phyloP scores from a whole-genome alignment of 257 asterid species.

The Cordia subcordata region DNA sequence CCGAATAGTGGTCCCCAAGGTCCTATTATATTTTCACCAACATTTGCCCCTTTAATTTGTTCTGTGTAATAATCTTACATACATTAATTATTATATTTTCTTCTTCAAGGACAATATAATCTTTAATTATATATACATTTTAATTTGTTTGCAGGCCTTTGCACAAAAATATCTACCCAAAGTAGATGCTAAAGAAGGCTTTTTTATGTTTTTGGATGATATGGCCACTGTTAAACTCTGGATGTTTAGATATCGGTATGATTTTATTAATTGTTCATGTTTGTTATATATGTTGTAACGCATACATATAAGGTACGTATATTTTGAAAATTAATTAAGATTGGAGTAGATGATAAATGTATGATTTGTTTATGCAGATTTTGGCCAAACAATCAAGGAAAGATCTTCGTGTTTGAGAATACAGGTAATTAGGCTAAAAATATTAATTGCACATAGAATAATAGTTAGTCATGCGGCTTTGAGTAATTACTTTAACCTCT shows the following conservation, averaged over 20 bases:
- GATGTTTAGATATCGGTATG: slow-evolving; percentile 17
- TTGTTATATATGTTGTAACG: too few relatives aligned
- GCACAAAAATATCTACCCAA: slow-evolving; percentile 13
- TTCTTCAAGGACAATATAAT: too few relatives aligned
- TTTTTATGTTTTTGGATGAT: slow-evolving; percentile 13
- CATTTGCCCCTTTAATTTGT: too few relatives aligned
- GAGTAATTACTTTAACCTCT: too few relatives aligned
- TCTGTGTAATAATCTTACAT: too few relatives aligned
- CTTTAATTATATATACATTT: background rate
- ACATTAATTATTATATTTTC: too few relatives aligned
- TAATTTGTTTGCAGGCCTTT: background rate
- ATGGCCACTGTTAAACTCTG: slow-evolving; percentile 2
- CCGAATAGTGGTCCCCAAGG: slow-evolving; percentile 19
- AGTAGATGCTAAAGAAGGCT: background rate
- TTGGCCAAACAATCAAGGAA: slow-evolving; percentile 15
- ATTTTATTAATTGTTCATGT: background rate
- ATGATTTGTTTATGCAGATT: background rate
- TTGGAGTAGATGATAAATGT: too few relatives aligned
- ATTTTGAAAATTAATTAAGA: too few relatives aligned
- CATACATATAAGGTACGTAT: too few relatives aligned
- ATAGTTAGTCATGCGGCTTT: too few relatives aligned
- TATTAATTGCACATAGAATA: background rate
- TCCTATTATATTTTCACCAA: too few relatives aligned
- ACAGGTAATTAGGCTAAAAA: slow-evolving; percentile 1
- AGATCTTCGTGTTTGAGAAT: slow-evolving; percentile 16